Base-by-base conservation (phyloP, 768 basidiomycete species). In the Pisolithus albus region DNA sequence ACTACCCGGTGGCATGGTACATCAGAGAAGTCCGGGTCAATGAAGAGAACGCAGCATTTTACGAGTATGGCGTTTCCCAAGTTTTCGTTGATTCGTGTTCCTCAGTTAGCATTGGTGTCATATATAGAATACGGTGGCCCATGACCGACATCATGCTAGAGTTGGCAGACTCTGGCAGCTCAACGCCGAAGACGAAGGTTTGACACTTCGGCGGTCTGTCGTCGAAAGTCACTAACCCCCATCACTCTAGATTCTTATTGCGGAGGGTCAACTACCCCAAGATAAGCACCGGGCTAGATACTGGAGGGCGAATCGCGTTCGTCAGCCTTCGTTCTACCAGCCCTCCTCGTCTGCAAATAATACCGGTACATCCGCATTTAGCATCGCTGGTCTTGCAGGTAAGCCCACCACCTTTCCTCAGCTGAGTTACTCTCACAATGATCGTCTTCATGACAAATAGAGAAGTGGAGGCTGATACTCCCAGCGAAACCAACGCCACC, bases 141-240 rank as follows among this genome's bases (percentile, higher is more conserved):
- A 64, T 47, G n/a, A 57, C 60, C 18, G 64, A 59, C 1, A 62
- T 58, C 10, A 40, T 58, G n/a, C 64, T 66, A 7, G 65, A 66
- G 39, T 41, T 66, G 11, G 55, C 49, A 24, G 58, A 66, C 21
- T 52, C 26, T 38, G 66, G 65, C 30, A 57, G 52, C 16, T 66
- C 64, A 2, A 23, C 30, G 38, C 58, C 66, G 34, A 68, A 62
- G 56, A 68, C 65, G 10, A 66, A 64, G 64, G 66, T 66, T 9
- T 5, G 34, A 34, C 3, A 5, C 34, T 13, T 34, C 0, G 11
- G 13, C 11, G 13, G 11, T 3, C 34, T 15, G 34, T 34, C 5
- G 34, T 34, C 34, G 34, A 13, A 34, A 34, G 34, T 34, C 34
- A 34, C 13, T 34, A 15, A 34, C 34, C 26, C 21, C 11, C 11